Evolutionary conservation across 164 flowering plant genomes (phyloP), one percentile per base, ranked within the genome.

Genomic region (Vitis amurensis): DNA sequence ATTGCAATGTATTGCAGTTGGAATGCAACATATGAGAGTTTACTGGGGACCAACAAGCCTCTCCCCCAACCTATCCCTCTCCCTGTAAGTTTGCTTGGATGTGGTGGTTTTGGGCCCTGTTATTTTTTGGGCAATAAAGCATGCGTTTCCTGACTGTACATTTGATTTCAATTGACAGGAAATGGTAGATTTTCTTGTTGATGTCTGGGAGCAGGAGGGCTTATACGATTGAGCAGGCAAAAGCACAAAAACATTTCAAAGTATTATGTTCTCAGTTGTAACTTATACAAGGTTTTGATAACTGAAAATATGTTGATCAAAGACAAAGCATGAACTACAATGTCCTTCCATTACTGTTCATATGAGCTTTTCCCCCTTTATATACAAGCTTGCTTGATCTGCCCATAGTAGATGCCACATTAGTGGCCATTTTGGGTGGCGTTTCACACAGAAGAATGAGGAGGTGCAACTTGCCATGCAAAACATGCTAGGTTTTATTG

Each of bases 181-280:
- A 78, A 80, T 85, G 84, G 78, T 85, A 51, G 89, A 85, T 61
- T 83, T 85, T 66, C 86, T 85, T 9, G 89, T 83, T n/a, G 85
- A 85, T 65, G 50, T 71, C 4, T 85, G 89, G 89, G 85, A 83
- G 56, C 85, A 79, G 53, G 89, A 85, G 55, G 89, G 87, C 8
- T 59, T 83, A 66, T 81, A 80, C 68, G 84, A 83, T 61, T 85
- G 80, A 83, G 11, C 60, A 47, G 23, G 55, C 27, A 61, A 56
- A 9, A 62, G 44, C 44, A 37, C 44, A 3, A 37, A 37, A 37
- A 37, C 44, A 37, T 3, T 37, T 37, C 44, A 37, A 37, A 37
- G 44, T 37, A 37, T 37, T 37, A 37, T 37, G 44, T 63, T 11
- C 66, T 48, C 11, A 51, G 11, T 63, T 63, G 30, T 49, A 16